These are phyloP conservation scores for Sporobolomyces pararoseus DNA, from an alignment of 768 basidiomycete genomes.

Conservation along the genomic window DNA sequence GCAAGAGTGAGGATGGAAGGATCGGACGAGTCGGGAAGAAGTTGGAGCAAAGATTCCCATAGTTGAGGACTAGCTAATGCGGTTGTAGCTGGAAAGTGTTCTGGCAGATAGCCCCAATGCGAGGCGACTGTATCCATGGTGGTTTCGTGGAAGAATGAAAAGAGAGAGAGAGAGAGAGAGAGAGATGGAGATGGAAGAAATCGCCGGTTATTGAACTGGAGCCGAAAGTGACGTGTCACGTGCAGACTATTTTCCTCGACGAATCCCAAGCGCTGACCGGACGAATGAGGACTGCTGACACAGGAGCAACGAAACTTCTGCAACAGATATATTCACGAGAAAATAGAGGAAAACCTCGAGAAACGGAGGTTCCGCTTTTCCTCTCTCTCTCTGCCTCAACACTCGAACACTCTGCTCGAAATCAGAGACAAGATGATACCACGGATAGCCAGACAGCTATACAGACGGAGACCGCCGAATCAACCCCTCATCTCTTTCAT, in stretches of 20 bases:
- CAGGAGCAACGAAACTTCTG: too few relatives aligned
- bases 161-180: neutral
- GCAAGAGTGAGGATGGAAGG: neutral
- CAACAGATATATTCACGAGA: too few relatives aligned
- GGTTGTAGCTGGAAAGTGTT: neutral
- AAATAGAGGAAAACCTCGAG: too few relatives aligned
- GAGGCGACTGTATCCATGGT: neutral
- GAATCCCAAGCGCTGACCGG: too few relatives aligned
- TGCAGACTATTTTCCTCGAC: too few relatives aligned
- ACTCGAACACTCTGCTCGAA: neutral
- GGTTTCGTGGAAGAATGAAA: too few relatives aligned
- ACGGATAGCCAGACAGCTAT: neutral
- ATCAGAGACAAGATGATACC: too few relatives aligned
- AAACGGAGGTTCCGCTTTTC: too few relatives aligned
- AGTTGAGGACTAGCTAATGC: conserved; percentile 11
- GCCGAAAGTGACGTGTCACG: too few relatives aligned
- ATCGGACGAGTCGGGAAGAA: neutral
- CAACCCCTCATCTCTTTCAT: neutral
- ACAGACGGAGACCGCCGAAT: neutral
- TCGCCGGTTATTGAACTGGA: too few relatives aligned
- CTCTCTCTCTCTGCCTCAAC: neutral
- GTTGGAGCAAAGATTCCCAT: neutral
- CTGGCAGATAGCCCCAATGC: neutral
- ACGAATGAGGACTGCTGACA: too few relatives aligned
- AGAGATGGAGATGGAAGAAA: too few relatives aligned